Conservation (phyloP, 805 yeast species). For the Sporopachydermia lactativora region DNA sequence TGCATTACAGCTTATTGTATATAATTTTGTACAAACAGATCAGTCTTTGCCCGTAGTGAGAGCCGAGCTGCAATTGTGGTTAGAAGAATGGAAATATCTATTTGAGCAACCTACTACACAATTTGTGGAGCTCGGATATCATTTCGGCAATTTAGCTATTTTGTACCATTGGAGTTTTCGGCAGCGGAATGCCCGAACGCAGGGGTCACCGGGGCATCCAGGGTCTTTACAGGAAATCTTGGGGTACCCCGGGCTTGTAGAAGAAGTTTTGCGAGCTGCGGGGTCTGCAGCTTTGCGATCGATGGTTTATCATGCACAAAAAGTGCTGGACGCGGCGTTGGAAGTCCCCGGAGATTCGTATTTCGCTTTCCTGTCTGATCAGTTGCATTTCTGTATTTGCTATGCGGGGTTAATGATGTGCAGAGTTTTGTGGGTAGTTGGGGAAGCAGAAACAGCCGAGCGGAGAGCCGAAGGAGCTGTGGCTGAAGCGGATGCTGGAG, state of each 20-base stretch:
- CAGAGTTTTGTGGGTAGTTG: slow-evolving; percentile 3
- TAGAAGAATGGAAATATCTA: slow-evolving; percentile 52
- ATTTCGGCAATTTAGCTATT: slow-evolving; percentile 42
- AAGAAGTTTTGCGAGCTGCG: slow-evolving; percentile 12
- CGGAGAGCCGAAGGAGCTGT: not conserved
- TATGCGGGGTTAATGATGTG: slow-evolving; percentile 6
- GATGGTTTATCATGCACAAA: slow-evolving; percentile 27
- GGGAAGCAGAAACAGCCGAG: not conserved
- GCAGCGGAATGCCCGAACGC: slow-evolving; percentile 3
- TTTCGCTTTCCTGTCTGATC: slow-evolving; percentile 61
- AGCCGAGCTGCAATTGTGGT: slow-evolving; percentile 44
- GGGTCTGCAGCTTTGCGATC: slow-evolving; percentile 18
- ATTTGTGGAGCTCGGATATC: slow-evolving; percentile 58
- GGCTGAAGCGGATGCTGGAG: not conserved
- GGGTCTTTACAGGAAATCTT: slow-evolving; percentile 3
- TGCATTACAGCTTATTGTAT: slow-evolving; percentile 41
- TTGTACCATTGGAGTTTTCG: slow-evolving; percentile 25
- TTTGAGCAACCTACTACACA: slow-evolving; percentile 61
- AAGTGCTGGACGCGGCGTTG: slow-evolving; percentile 27
- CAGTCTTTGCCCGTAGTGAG: slow-evolving; percentile 23
- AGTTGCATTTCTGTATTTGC: slow-evolving; percentile 34
- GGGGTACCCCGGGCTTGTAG: slow-evolving; percentile 11
- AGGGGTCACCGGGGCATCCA: not conserved
- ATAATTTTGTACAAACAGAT: slow-evolving; percentile 36
- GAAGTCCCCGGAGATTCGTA: slow-evolving; percentile 34